Evolutionary conservation across 331 rosid genomes (phyloP), one percentile per base, ranked within the genome.

Genomic region (Malus hybrid): DNA sequence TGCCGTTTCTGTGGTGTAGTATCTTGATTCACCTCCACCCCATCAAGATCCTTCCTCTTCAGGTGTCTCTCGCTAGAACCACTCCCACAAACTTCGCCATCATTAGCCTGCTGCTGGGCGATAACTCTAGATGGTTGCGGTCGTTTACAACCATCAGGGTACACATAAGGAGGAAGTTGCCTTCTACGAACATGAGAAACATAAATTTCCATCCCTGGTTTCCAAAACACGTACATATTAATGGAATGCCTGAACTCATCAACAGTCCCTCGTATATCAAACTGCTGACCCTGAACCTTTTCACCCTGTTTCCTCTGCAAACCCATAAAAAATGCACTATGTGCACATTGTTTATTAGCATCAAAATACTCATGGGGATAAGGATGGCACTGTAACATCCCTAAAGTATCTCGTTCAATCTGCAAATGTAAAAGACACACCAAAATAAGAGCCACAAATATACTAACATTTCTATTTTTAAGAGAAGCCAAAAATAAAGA

Each of bases 371-470:
- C 97, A 24, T 85, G 86, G 7, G 98, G 98, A 80, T 87, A 88
- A 75, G 98, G 98, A 84, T 93, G 98, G 82, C 98, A 91, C 86
- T 91, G 98, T 85, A 93, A 82, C 90, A 91, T 88, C 79, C 93
- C 93, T 76, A 77, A 64, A 69, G 98, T 93, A 85, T 93, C 97
- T 75, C 96, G 83, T 79, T 93, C 98, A 81, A 93, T 93, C 98
- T 93, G 89, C 83, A 84, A 28, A 55, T 24, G 32, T 64, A 52
- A 39, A 66, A 73, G 57, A 60, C 28, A 12, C 66, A 80, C 52
- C 52, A 69, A 5, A 28, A 75, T 65, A 10, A 14, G 67, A n/a
- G 71, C 22, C 2, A 29, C 6, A 22, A 28, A 33, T 55, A 54
- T 34, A 22, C 16, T 39, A 22, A 27, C 54, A 84, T 12, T 65